These are phyloP conservation scores for Nannizzia gypsea DNA, from an alignment of 2,329 filamentous ascomycete genomes.

Conservation along the genomic window DNA sequence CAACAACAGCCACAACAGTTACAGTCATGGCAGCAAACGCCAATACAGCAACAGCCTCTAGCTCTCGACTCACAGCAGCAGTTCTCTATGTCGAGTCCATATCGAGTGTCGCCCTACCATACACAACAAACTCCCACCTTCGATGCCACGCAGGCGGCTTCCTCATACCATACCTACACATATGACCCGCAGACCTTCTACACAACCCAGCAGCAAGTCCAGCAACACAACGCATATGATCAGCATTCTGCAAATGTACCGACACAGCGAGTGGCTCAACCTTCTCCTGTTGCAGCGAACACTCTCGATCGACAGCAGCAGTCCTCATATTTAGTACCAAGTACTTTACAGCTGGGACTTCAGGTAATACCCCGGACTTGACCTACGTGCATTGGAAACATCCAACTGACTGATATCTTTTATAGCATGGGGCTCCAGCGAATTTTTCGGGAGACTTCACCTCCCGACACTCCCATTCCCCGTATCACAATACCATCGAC, in stretches of 20 bases:
- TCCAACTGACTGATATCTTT: neutral
- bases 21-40: conserved; percentile 17
- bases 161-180: conserved; percentile 23
- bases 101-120: conserved; percentile 8
- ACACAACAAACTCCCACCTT: conserved; percentile 13
- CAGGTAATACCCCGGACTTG: neutral
- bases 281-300: neutral
- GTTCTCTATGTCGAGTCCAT: conserved; percentile 9
- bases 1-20: conserved; percentile 22
- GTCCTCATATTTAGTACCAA: neutral
- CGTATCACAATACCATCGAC: conserved; percentile 29
- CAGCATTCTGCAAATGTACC: neutral
- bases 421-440: conserved; percentile 14
- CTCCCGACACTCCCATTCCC: conserved; percentile 15
- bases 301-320: neutral
- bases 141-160: conserved; percentile 7
- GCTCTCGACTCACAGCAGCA: conserved; percentile 15
- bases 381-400: neutral
- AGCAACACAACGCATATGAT: conserved; percentile 2
- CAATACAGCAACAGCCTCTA: conserved; percentile 17
- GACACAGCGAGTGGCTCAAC: neutral
- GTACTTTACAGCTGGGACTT: neutral
- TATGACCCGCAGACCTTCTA: conserved; percentile 25
- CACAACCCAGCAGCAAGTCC: conserved; percentile 10
- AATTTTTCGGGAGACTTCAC: conserved; percentile 24